Base-by-base conservation (phyloP, 2,329 filamentous ascomycete species). In the Westerdykella sp. region DNA sequence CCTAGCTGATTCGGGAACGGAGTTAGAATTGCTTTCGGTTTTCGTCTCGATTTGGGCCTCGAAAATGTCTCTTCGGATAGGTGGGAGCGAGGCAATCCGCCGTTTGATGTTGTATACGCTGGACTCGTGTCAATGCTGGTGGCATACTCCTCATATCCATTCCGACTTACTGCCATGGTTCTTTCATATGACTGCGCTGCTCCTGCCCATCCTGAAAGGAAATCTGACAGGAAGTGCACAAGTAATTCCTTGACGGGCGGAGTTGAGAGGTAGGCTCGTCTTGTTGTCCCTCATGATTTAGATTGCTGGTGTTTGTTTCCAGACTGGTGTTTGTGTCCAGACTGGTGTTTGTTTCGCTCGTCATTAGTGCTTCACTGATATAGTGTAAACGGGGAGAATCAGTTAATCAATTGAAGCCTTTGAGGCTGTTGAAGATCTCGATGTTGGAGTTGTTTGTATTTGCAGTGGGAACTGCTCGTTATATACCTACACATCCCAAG, bases 131-230 rank as follows among this genome's bases (percentile, higher is more conserved):
- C 7, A 28, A 12, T 28, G 6, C 18, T 21, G 4, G 18, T 21
- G 18, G 18, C 18, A 59, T 38, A n/a, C n/a, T n/a, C 39, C 42
- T 36, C 42, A 38, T 12, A 25, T 15, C 25, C 11, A 41, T 38
- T 39, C 34, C 14, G 18, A 46, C 41, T 14, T 57, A 60, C 57
- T 60, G 57, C 57, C 57, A 60, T 35, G 56, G 46, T 37, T 54
- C 46, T 52, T 52, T 54, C 56, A 59, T 60, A 41, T 60, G 57
- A 39, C 28, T 40, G 14, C 56, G 46, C 44, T 60, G 56, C 11
- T 47, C 50, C 40, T 50, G 45, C 16, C 50, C 41, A 45, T 48
- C 28, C 11, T 42, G 21, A 37, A 50, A 50, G 21, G 39, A 37
- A 21, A 48, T 39, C 14, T 45, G 42, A 25, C 47, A 49, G 5